These are phyloP conservation scores for Cytidiella melzeri DNA, from an alignment of 768 basidiomycete species.

Conservation along the genomic window DNA sequence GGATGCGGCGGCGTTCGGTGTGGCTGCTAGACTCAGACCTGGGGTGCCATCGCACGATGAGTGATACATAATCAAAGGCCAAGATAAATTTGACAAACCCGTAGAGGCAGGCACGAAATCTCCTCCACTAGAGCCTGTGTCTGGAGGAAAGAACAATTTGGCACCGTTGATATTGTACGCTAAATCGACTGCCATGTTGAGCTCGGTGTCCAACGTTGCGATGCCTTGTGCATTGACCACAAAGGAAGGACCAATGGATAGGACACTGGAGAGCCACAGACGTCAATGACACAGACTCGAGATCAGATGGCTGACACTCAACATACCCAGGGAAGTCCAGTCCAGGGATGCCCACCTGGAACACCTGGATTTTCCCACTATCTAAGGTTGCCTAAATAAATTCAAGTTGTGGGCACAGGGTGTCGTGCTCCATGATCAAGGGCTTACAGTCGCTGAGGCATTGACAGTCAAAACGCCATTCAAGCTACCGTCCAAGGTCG, in stretches of 20 bases:
- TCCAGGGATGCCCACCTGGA: conserved; percentile 39
- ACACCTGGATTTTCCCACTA: conserved; percentile 36
- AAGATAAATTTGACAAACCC: too few species aligned
- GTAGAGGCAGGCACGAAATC: conserved; percentile 34
- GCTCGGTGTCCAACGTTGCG: conserved; percentile 28
- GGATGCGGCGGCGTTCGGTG: conserved; percentile 33
- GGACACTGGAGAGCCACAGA: conserved; percentile 22
- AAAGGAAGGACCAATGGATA: conserved; percentile 44
- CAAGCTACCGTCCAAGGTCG: conserved; percentile 32
- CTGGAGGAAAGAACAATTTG: conserved; percentile 39
- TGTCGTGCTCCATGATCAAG: too few species aligned
- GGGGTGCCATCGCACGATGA: not conserved
- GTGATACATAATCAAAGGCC: too few species aligned
- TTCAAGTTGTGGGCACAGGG: too few species aligned
- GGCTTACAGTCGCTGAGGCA: conserved; percentile 31
- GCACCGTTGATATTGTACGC: conserved; percentile 37
- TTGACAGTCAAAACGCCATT: conserved; percentile 32
- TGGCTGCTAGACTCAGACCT: conserved; percentile 34
- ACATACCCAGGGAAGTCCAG: conserved; percentile 37
- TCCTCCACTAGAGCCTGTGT: conserved; percentile 16
- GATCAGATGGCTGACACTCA: not conserved
- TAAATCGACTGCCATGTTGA: conserved; percentile 38
- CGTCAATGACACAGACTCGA: not conserved
- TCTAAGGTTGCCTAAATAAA: conserved; percentile 22
- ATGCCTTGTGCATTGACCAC: conserved; percentile 30